Conservation (phyloP, 2,329 filamentous ascomycete genomes). For the Zymoseptoria tritici region DNA sequence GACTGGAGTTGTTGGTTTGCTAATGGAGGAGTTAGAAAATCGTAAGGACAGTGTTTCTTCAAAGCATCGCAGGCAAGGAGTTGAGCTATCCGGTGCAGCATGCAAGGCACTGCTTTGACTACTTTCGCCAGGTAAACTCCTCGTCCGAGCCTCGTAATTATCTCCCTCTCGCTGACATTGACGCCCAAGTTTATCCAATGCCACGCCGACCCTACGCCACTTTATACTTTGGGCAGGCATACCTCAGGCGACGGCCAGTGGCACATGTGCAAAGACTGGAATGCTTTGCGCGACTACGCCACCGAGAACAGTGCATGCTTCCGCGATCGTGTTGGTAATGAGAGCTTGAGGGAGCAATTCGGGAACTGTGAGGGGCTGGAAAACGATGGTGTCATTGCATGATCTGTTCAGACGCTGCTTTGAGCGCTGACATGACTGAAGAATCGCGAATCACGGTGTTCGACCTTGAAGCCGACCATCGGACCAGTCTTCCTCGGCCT, state of each 20-base stretch:
- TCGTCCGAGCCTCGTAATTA: background rate
- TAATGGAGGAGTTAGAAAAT: background rate
- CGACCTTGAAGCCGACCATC: background rate
- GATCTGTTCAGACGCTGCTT: background rate
- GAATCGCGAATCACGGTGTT: background rate
- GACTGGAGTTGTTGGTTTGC: background rate
- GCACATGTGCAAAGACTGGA: slow-evolving; percentile 7
- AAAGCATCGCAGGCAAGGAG: slow-evolving; percentile 1
- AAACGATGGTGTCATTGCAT: background rate
- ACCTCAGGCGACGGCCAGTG: slow-evolving; percentile 7
- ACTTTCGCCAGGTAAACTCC: background rate
- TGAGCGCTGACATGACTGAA: background rate
- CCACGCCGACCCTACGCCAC: slow-evolving; percentile 10
- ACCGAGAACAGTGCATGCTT: slow-evolving; percentile 5
- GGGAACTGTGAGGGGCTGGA: background rate
- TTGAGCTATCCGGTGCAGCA: slow-evolving; percentile 8
- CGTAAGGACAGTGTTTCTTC: slow-evolving; percentile 6
- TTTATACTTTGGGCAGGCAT: slow-evolving; percentile 7
- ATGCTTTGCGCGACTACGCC: slow-evolving; percentile 12
- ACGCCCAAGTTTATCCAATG: slow-evolving; percentile 8
- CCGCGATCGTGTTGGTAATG: slow-evolving; percentile 6
- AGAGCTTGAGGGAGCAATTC: background rate
- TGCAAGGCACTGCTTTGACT: background rate
- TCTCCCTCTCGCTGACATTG: background rate
- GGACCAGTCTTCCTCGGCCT: background rate